Conservation (phyloP, 1,139 yeast species). For the Lipomyces yarrowii region DNA sequence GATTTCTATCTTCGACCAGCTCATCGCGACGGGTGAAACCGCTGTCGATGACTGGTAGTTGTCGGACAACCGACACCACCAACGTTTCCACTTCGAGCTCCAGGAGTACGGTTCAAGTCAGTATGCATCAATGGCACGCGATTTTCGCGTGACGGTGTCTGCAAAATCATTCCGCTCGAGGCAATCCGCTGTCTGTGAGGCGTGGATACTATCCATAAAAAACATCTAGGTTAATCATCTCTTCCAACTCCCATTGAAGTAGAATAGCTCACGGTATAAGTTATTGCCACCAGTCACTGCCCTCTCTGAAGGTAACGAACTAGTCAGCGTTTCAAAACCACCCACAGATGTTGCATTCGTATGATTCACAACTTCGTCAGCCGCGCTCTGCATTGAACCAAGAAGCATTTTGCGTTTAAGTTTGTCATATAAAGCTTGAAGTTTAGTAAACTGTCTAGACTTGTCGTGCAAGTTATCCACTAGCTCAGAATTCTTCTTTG, state of each 20-base stretch:
- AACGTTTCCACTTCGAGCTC: constrained; percentile 1
- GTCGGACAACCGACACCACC: neutral
- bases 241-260: neutral
- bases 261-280: neutral
- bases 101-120: neutral
- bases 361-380: neutral
- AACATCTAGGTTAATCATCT: neutral
- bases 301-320: neutral
- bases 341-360: neutral
- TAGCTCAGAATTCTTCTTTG: constrained; percentile 19
- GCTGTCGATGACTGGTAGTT: neutral
- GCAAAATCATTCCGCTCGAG: neutral
- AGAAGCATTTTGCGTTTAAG: constrained; percentile 27
- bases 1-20: neutral
- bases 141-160: neutral
- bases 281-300: neutral
- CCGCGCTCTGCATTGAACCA: constrained; percentile 5
- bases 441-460: constrained; percentile 25
- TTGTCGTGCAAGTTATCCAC: constrained; percentile 25
- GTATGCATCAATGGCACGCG: neutral
- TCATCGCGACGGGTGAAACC: neutral
- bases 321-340: neutral
- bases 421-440: constrained; percentile 28
- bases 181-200: neutral
- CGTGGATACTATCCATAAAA: neutral